phyloP scores from a whole-genome alignment of 352 stramenopile species.

The Phytophthora lateralis region DNA sequence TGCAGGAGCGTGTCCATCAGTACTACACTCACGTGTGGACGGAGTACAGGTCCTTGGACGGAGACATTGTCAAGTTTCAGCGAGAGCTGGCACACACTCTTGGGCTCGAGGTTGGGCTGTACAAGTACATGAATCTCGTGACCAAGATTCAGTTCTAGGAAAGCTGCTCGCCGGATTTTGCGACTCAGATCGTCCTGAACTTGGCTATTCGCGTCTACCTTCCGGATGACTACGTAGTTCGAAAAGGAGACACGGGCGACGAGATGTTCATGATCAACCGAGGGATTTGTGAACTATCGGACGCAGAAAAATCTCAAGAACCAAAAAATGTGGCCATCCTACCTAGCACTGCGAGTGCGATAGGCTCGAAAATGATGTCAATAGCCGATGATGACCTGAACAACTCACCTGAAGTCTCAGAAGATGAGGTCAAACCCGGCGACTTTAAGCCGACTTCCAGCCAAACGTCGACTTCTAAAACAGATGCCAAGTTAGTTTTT shows the following conservation, averaged over 20 bases:
- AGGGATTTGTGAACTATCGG: constrained; percentile 35
- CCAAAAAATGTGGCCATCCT: neutral
- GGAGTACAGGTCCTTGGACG: constrained; percentile 46
- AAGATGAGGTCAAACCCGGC: neutral
- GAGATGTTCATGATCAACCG: constrained; percentile 58
- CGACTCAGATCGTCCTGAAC: constrained; percentile 41
- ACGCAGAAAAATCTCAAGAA: neutral
- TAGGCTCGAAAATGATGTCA: neutral
- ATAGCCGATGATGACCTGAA: neutral
- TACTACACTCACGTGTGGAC: constrained; percentile 52
- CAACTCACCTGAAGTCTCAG: neutral
- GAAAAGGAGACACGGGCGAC: constrained; percentile 32
- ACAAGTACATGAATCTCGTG: constrained; percentile 41
- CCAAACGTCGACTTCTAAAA: neutral
- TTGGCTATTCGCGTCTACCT: constrained; percentile 42
- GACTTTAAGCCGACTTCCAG: neutral
- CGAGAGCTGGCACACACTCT: constrained; percentile 44
- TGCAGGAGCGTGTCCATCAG: constrained; percentile 39
- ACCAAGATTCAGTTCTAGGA: constrained; percentile 41
- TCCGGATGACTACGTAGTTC: constrained; percentile 55
- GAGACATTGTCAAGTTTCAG: constrained; percentile 39
- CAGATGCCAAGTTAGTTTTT: neutral
- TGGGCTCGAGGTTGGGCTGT: constrained; percentile 45
- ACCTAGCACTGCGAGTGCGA: neutral
- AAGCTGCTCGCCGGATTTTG: constrained; percentile 42